Evolutionary conservation across 2,329 filamentous ascomycete genomes (phyloP), one percentile per base, ranked within the genome.

Genomic region (Pseudogymnoascus sp.): DNA sequence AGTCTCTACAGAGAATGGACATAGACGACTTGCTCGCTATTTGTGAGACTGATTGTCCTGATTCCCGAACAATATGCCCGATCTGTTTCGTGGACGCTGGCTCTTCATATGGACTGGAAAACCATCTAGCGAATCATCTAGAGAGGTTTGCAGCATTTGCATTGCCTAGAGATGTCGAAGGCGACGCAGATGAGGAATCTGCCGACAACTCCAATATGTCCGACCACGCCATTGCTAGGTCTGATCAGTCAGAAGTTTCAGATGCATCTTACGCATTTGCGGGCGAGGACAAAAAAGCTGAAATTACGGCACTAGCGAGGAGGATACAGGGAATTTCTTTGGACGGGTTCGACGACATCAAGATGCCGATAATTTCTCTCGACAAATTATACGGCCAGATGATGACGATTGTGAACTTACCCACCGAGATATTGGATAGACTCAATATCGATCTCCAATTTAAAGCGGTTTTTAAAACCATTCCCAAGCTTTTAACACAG

Each of bases 141-240:
- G 47, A 53, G 47, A 25, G 47, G 28, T 53, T 53, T 53, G 47
- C 47, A n/a, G 47, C 47, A 33, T 53, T 53, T 33, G 47, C 47
- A 18, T 53, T 53, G 47, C 47, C 47, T 33, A 53, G 47, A 20
- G 47, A 53, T 8, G 11, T 53, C 5, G 47, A 33, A 7, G 28
- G 15, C 47, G 15, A 33, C 2, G 15, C 6, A 20, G 28, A 53
- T 18, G 47, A 33, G 6, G 47, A 33, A 20, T 53, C 47, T 33
- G 12, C 9, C 4, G n/a, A 53, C 18, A 7, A 14, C 47, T 53
- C 47, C 15, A 53, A 53, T 20, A 53, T 33, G 28, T 53, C 47
- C 15, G 47, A 33, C n/a, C 47, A 53, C 9, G 47, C 28, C 18
- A 33, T 53, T 11, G 47, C 28, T 6, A 53, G 47, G n/a, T 53